Conservation (phyloP, 352 stramenopile genomes). For the Globisporangium nunn region DNA sequence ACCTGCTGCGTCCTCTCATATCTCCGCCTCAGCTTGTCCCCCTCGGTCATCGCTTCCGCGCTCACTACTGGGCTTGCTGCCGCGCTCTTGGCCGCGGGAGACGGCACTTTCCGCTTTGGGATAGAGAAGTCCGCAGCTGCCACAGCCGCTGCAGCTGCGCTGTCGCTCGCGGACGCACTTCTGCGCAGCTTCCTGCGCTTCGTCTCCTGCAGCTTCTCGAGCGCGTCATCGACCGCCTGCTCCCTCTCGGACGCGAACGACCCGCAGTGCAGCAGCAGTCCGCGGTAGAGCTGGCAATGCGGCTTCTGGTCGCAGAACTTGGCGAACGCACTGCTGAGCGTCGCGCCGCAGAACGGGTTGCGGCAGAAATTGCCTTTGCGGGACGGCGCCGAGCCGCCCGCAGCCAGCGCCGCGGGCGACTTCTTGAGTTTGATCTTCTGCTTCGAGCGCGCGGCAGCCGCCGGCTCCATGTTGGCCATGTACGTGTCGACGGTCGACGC, state of each 20-base stretch:
- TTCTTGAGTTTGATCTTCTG: constrained; percentile 4
- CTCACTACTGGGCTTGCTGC: not conserved
- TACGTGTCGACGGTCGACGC: constrained; percentile 10
- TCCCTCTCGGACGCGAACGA: constrained; percentile 20
- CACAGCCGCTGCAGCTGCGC: not conserved
- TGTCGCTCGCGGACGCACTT: constrained; percentile 14
- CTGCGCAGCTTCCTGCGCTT: constrained; percentile 9
- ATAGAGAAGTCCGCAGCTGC: constrained; percentile 22
- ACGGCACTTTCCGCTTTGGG: constrained; percentile 20
- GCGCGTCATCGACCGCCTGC: constrained; percentile 5
- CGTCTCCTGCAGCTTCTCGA: constrained; percentile 3
- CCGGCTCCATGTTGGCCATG: constrained; percentile 7
- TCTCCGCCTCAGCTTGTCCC: not conserved
- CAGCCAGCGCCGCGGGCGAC: not conserved
- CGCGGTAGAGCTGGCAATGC: constrained; percentile 51
- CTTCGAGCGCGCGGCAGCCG: not conserved
- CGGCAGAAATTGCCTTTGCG: constrained; percentile 16
- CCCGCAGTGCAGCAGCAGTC: constrained; percentile 39
- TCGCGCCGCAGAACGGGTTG: constrained; percentile 50
- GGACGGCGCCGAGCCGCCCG: not conserved
- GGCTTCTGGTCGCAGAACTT: constrained; percentile 38
- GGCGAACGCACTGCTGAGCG: constrained; percentile 30
- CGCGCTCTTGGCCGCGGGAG: not conserved
- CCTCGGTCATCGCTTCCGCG: not conserved
- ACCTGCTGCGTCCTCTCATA: not conserved